Base-by-base conservation (phyloP, 306 rosid species). In the Fragaria ananassa region DNA sequence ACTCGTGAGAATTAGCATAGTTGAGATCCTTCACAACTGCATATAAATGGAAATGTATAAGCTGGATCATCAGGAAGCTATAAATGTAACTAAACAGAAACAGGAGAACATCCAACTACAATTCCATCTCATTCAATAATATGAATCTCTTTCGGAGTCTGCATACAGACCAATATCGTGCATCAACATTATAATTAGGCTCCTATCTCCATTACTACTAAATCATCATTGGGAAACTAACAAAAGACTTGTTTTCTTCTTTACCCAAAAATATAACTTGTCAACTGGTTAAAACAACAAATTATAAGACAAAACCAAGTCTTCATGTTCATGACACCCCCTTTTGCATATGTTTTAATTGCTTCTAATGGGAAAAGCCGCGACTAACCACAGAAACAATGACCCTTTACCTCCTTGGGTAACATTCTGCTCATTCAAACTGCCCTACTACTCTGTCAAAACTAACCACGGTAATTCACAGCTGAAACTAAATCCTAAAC, bases 1-100 rank as follows among this genome's bases (percentile, higher is more conserved):
- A 92, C 76, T 95, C 97, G 46, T 95, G 97, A 76, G 97, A 88
- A 72, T 84, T 90, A 0, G 88, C 90, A 81, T 95, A 92, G 70
- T 89, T 95, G 46, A 92, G 39, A 83, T 92, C 96, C 79, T 89
- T 95, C 80, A 88, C 58, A 83, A 92, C 97, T 95, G 85, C 75
- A 82, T 31, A 70, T n/a, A 44, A 74, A 27, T 50, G 14, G 68
- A 65, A 42, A 76, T 67, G 34, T 47, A 44, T 44, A 79, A 68
- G 53, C 46, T 25, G 56, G 13, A 35, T 27, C 72, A 73, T 39
- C 74, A 70, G 13, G 44, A 74, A 50, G 29, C 54, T 27, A 83
- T 25, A 9, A 67, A 78, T 63, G 70, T 13, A 56, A 49, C 42
- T 44, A 62, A 76, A 58, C 2, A n/a, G 14, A 21, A 73, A 17